These are phyloP conservation scores for Fusarium zealandicum DNA, from an alignment of 2,329 filamentous ascomycete genomes.

Conservation along the genomic window DNA sequence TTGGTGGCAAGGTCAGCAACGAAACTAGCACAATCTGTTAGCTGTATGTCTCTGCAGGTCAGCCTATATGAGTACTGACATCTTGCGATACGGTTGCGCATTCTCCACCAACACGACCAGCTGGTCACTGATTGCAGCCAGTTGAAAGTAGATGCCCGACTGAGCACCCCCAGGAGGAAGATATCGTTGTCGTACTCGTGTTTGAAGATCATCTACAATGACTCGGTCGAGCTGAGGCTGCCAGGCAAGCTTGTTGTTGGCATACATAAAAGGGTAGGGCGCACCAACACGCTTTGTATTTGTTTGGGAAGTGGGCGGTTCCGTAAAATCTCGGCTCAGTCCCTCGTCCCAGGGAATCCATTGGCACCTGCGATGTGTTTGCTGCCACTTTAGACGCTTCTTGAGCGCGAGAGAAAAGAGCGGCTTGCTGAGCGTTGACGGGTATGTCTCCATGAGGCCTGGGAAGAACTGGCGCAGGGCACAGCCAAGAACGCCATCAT, in stretches of 20 bases:
- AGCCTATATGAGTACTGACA: not conserved
- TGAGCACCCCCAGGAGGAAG: conserved; percentile 26
- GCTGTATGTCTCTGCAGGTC: not conserved
- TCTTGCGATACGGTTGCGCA: not conserved
- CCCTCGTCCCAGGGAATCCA: conserved; percentile 24
- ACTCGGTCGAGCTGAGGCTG: conserved; percentile 28
- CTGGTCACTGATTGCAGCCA: conserved; percentile 32
- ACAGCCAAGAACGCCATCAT: conserved; percentile 25
- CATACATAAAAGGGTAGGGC: conserved; percentile 30
- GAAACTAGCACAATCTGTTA: conserved; percentile 17
- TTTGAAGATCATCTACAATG: conserved; percentile 39
- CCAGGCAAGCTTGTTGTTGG: conserved; percentile 40
- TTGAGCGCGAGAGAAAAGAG: conserved; percentile 25
- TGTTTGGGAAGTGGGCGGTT: not conserved
- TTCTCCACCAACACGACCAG: conserved; percentile 26
- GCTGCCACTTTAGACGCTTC: conserved; percentile 24
- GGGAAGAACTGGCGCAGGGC: conserved; percentile 41
- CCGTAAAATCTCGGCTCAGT: conserved; percentile 12
- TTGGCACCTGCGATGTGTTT: not conserved
- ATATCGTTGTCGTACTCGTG: conserved; percentile 30
- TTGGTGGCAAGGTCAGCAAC: conserved; percentile 31
- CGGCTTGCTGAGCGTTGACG: not conserved
- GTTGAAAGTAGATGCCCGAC: conserved; percentile 20
- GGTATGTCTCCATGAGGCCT: conserved; percentile 34
- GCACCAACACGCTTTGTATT: not conserved